Evolutionary conservation across 2,329 filamentous ascomycete species (phyloP).

Genomic region (Aspergillus candidus): DNA sequence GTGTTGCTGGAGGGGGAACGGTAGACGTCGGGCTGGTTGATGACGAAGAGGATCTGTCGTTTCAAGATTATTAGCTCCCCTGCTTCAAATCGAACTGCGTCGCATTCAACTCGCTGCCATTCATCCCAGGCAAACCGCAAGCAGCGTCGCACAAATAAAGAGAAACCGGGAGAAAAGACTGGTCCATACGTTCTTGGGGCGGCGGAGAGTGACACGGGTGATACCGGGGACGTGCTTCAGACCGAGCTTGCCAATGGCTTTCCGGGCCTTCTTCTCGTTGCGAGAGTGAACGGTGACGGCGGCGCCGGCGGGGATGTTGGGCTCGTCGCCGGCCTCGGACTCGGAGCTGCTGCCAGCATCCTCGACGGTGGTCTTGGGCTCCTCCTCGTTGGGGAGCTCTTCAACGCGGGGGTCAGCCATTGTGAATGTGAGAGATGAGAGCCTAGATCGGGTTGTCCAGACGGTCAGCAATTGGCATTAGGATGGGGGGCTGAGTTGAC

Average conservation of each 20-base stretch:
- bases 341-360: conserved; percentile 51
- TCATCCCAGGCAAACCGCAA: not conserved
- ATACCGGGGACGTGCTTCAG: conserved; percentile 95
- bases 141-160: conserved; percentile 6
- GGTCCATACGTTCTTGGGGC: conserved; percentile 90
- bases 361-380: conserved; percentile 77
- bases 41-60: conserved; percentile 90
- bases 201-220: conserved; percentile 92
- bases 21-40: conserved; percentile 99
- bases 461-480: conserved; percentile 16
- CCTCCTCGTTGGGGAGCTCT: conserved; percentile 85
- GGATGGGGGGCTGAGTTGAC: too few relatives aligned
- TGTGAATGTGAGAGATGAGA: conserved; percentile 41
- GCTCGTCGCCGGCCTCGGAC: conserved; percentile 50
- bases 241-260: conserved; percentile 97
- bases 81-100: not conserved
- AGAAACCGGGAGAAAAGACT: conserved; percentile 7
- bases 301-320: conserved; percentile 73
- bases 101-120: too few relatives aligned
- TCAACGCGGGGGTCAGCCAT: conserved; percentile 99
- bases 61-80: conserved; percentile 14
- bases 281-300: conserved; percentile 90
- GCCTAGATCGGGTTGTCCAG: conserved; percentile 15
- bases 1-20: conserved; percentile 99
- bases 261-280: conserved; percentile 99